Conservation (phyloP, 805 yeast species). For the Hemisphaericaspora nanyangensis region DNA sequence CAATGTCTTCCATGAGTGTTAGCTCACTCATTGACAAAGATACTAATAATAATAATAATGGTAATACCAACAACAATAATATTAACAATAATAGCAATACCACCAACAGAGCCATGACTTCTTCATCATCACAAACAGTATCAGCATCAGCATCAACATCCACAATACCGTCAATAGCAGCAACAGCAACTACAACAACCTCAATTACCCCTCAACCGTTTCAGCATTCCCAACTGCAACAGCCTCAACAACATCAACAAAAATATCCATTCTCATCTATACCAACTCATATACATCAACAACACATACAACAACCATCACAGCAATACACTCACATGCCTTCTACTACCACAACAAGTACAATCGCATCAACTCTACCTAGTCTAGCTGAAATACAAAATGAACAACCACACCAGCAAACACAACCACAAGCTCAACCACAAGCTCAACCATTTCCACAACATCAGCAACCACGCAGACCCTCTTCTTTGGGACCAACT, state of each 20-base stretch:
- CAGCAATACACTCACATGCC: background rate
- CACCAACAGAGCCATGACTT: background rate
- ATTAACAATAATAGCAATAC: background rate
- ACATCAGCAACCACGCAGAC: background rate
- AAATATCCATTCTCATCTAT: background rate
- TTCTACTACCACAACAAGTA: background rate
- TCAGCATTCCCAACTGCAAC: background rate
- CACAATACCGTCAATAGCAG: too few relatives aligned
- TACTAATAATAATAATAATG: background rate
- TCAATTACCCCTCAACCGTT: too few relatives aligned
- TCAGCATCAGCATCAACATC: too few relatives aligned
- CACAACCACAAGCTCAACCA: background rate
- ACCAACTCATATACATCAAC: slow-evolving; percentile 1
- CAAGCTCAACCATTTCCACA: background rate
- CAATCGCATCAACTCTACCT: background rate
- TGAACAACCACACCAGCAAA: slow-evolving; percentile 1
- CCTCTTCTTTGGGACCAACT: too few relatives aligned
- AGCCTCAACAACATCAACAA: background rate
- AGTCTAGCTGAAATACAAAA: background rate
- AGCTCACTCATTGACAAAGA: slow-evolving; percentile 35
- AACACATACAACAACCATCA: background rate
- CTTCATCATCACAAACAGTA: too few relatives aligned
- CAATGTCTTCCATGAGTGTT: slow-evolving; percentile 34
- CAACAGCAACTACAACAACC: too few relatives aligned
- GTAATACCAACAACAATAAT: slow-evolving; percentile 1